Base-by-base conservation (phyloP, 306 rosid species). In the Rosa rugosa region DNA sequence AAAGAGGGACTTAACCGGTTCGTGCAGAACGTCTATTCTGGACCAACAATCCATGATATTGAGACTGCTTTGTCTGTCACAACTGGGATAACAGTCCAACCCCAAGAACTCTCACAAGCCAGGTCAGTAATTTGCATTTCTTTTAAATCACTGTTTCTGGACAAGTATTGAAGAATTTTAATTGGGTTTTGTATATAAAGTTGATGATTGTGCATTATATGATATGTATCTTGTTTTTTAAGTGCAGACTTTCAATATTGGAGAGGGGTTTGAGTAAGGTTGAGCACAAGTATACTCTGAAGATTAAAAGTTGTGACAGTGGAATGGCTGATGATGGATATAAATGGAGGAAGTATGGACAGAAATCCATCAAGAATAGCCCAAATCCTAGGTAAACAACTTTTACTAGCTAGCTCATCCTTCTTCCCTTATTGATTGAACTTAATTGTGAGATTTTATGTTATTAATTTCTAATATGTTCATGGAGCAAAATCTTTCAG, bases 291-390 rank as follows among this genome's bases (percentile, higher is more conserved):
- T 94, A 94, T 25, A 91, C 94, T n/a, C 71, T 92, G 77, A 88
- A 88, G 85, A 88, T 94, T 74, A 94, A 94, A 80, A 87, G 97
- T 86, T 87, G 84, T 84, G 97, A 91, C 36, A 91, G 86, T 80
- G 89, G 84, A n/a, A 83, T 89, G 93, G 77, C 92, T 73, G 97
- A 94, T 87, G 98, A 94, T 83, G 97, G 98, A 20, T 94, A 94
- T 42, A 94, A 87, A 79, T 94, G 98, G 97, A 89, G 98, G 79
- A 94, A 94, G 72, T 94, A 94, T 77, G 98, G 98, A 0, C 98
- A 94, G 83, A 94, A 94, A 83, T 88, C 88, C 45, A 94, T 94
- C 13, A 94, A 94, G 85, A 94, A 92, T 78, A 92, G 94, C 83
- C 88, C 93, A 68, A 90, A 92, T 89, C 98, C 97, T 47, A 92